Conservation (phyloP, 2,329 filamentous ascomycete species). For the Dactylellina parvicollis region DNA sequence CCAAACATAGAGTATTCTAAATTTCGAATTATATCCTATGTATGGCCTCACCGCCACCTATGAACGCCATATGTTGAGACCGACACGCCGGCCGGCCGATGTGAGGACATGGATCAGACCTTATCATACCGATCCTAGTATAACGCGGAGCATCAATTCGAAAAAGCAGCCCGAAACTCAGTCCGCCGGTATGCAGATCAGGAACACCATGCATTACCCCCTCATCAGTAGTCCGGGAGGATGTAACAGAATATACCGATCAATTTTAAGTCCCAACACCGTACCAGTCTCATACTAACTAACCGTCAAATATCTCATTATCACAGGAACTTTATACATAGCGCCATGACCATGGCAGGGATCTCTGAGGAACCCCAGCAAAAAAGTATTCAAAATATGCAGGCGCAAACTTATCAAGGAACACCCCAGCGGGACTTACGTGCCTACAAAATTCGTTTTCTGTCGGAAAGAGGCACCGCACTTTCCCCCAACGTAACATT, state of each 20-base stretch:
- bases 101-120: constrained; percentile 13
- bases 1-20: too few relatives aligned
- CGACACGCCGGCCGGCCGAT: constrained; percentile 16
- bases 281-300: background rate
- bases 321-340: constrained; percentile 13
- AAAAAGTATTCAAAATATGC: constrained; percentile 8
- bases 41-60: background rate
- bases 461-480: constrained; percentile 9
- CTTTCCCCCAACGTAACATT: constrained; percentile 48
- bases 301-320: background rate
- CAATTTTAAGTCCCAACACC: background rate
- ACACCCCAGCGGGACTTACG: constrained; percentile 25
- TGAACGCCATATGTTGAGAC: background rate
- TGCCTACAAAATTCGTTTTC: constrained; percentile 30
- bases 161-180: background rate
- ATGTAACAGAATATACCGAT: constrained; percentile 4
- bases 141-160: background rate
- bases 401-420: constrained; percentile 17
- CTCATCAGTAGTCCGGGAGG: background rate
- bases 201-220: background rate
- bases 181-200: background rate
- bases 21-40: background rate
- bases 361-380: constrained; percentile 1
- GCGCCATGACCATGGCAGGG: background rate
- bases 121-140: constrained; percentile 1